Evolutionary conservation across 495 filamentous ascomycete genomes (phyloP).

Genomic region (Tuber borchii): DNA sequence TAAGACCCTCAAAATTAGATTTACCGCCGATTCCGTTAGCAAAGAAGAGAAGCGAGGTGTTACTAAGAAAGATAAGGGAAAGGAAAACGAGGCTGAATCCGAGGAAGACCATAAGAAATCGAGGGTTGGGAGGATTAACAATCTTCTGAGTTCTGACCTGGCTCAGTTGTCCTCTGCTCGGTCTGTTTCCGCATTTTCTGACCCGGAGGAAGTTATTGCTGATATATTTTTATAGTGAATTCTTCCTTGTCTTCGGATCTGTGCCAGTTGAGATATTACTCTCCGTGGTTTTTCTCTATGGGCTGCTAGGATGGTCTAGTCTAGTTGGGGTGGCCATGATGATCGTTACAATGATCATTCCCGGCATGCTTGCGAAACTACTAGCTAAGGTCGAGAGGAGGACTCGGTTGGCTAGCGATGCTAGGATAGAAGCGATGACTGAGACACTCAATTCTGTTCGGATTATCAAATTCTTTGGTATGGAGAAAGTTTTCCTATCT

Average conservation of each 20-base stretch:
- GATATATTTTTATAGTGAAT: slow-evolving; percentile 21
- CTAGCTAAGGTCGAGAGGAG: slow-evolving; percentile 26
- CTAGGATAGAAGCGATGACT: slow-evolving; percentile 30
- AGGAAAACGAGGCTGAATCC: slow-evolving; percentile 3
- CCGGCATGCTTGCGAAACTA: slow-evolving; percentile 29
- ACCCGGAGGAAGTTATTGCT: not conserved
- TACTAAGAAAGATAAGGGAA: not conserved
- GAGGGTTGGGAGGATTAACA: slow-evolving; percentile 28
- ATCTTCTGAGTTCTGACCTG: slow-evolving; percentile 30
- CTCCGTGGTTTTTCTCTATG: slow-evolving; percentile 37
- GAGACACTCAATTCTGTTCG: slow-evolving; percentile 30
- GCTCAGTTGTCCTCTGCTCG: slow-evolving; percentile 21
- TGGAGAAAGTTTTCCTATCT: slow-evolving; percentile 35
- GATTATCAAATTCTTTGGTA: slow-evolving; percentile 41
- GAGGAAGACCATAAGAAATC: slow-evolving; percentile 8
- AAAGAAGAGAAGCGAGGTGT: slow-evolving; percentile 12
- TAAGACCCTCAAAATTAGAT: slow-evolving; percentile 40
- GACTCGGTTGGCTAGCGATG: slow-evolving; percentile 28
- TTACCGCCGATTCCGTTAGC: slow-evolving; percentile 27
- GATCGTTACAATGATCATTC: slow-evolving; percentile 31
- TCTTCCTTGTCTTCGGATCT: slow-evolving; percentile 38
- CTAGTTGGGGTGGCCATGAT: slow-evolving; percentile 38
- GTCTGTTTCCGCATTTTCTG: not conserved
- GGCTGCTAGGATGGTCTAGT: slow-evolving; percentile 40
- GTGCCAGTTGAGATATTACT: slow-evolving; percentile 38